Percentiles rank a stretch among this genome's conserved stretches.
These are phyloP conservation scores for Mycena maculata DNA, from an alignment of 768 basidiomycete genomes.

Conservation along the genomic window DNA sequence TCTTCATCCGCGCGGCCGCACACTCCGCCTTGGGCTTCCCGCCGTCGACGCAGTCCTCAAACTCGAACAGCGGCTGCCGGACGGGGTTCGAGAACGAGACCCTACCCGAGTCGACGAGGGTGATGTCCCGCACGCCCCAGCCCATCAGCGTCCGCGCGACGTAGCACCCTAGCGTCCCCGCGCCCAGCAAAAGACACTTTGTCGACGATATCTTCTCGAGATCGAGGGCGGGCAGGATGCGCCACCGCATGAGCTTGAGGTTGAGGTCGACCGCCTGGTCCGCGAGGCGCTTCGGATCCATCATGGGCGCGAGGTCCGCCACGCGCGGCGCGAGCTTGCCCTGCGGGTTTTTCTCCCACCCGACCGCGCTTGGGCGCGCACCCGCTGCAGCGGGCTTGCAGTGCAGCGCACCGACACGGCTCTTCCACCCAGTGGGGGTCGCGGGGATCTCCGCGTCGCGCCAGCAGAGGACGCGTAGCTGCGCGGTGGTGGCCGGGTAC, in stretches of 20 bases:
- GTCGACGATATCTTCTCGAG: slow-evolving; percentile 88
- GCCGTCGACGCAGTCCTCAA: slow-evolving; percentile 91
- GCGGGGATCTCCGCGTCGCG: slow-evolving; percentile 69
- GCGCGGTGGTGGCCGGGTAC: slow-evolving; percentile 60
- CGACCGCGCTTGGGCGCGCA: slow-evolving; percentile 74
- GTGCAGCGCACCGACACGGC: slow-evolving; percentile 67
- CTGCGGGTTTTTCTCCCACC: slow-evolving; percentile 94
- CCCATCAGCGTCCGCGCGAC: slow-evolving; percentile 94
- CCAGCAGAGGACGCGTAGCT: slow-evolving; percentile 80
- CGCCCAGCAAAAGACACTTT: slow-evolving; percentile 88
- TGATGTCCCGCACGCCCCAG: slow-evolving; percentile 96
- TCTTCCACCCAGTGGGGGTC: slow-evolving; percentile 61
- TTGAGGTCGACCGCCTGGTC: slow-evolving; percentile 98
- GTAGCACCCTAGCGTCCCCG: slow-evolving; percentile 97
- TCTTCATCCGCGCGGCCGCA: slow-evolving; percentile 86
- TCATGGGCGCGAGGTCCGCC: slow-evolving; percentile 94
- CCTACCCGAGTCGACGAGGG: slow-evolving; percentile 88
- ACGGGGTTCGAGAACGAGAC: slow-evolving; percentile 99
- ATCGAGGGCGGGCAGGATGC: slow-evolving; percentile 89
- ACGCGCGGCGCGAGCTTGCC: slow-evolving; percentile 89
- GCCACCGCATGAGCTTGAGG: slow-evolving; percentile 97
- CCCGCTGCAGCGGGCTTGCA: slow-evolving; percentile 38
- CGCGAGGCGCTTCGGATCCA: slow-evolving; percentile 93
- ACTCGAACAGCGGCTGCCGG: slow-evolving; percentile 95
- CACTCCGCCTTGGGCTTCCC: slow-evolving; percentile 95